These are phyloP conservation scores for Brassica napus DNA, from an alignment of 345 rosid species.

Conservation along the genomic window Da-Ae NC_063435.1:3077001-3077500, in stretches of 20 bases:
- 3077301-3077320: slow-evolving; percentile 76
- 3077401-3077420: slow-evolving; percentile 84
- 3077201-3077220: slow-evolving; percentile 84
- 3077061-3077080: slow-evolving; percentile 47
- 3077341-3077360: slow-evolving; percentile 84
- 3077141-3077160: slow-evolving; percentile 77
- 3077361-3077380: slow-evolving; percentile 83
- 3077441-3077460: slow-evolving; percentile 85
- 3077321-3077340: slow-evolving; percentile 95
- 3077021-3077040: slow-evolving; percentile 83
- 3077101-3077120: slow-evolving; percentile 62
- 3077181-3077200: slow-evolving; percentile 69
- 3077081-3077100: slow-evolving; percentile 66
- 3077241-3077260: slow-evolving; percentile 70
- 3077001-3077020: slow-evolving; percentile 73
- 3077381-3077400: slow-evolving; percentile 73
- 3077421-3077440: slow-evolving; percentile 70
- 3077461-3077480: slow-evolving; percentile 93
- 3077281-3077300: slow-evolving; percentile 61
- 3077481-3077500: slow-evolving; percentile 41
- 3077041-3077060: slow-evolving; percentile 78
- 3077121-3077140: slow-evolving; percentile 67
- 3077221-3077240: slow-evolving; percentile 75
- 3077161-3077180: slow-evolving; percentile 65
- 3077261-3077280: slow-evolving; percentile 88